Conservation (phyloP, 805 yeast species). For the Phaffomyces thermotolerans region DNA sequence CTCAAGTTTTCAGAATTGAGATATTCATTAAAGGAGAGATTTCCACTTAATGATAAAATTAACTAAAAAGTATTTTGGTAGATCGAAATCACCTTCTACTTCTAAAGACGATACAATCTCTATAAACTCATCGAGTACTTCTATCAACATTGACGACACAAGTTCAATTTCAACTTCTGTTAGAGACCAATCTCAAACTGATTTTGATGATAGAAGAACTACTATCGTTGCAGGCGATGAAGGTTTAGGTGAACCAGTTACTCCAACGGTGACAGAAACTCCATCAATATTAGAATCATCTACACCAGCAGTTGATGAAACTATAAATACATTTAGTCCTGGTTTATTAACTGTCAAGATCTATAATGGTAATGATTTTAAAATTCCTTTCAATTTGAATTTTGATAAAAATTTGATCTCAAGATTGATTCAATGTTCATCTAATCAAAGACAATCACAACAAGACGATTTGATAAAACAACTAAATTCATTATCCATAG, state of each 20-base stretch:
- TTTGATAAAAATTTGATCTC: slow-evolving; percentile 56
- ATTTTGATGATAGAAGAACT: slow-evolving; percentile 4
- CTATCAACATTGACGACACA: neutral
- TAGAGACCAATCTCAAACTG: too few relatives aligned
- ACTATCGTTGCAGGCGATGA: slow-evolving; percentile 5
- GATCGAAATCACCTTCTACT: slow-evolving; percentile 18
- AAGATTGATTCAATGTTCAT: slow-evolving; percentile 58
- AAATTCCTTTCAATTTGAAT: slow-evolving; percentile 63
- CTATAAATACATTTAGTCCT: slow-evolving; percentile 34
- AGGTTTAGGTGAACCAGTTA: neutral
- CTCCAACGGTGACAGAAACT: neutral
- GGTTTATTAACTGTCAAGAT: slow-evolving; percentile 76
- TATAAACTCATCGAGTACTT: slow-evolving; percentile 4
- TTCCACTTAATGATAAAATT: slow-evolving; percentile 24
- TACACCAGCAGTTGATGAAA: neutral
- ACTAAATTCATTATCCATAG: slow-evolving; percentile 14
- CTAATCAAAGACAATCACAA: slow-evolving; percentile 14
- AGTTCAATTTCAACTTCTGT: neutral
- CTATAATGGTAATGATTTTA: slow-evolving; percentile 59
- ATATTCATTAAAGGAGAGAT: too few relatives aligned
- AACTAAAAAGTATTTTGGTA: slow-evolving; percentile 31
- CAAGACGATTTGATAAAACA: slow-evolving; percentile 18
- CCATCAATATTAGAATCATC: neutral
- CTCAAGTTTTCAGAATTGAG: too few relatives aligned
- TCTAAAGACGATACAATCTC: slow-evolving; percentile 7